Percentiles rank a stretch among this genome's conserved stretches.
Evolutionary conservation across 176 grass and related monocot genomes (phyloP).

Genomic region (Zizania latifolia): DNA sequence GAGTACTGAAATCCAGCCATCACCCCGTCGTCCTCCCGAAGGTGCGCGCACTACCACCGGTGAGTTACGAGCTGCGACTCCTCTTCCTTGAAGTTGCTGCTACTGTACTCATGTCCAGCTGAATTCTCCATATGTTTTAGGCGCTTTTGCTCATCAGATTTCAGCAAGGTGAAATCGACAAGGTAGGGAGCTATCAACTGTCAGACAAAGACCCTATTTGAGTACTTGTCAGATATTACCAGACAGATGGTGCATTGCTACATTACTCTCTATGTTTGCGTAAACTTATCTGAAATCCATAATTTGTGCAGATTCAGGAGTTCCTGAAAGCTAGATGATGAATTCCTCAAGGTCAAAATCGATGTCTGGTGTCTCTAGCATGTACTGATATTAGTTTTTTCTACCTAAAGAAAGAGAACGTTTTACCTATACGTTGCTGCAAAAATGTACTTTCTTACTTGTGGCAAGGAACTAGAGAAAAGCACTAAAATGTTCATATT

Average conservation of each 20-base stretch:
- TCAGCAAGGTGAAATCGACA: slow-evolving; percentile 61
- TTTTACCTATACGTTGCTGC: no score
- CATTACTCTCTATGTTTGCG: not conserved
- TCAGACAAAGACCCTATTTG: not conserved
- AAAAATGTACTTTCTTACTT: no score
- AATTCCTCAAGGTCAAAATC: slow-evolving; percentile 83
- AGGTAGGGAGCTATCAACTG: slow-evolving; percentile 27
- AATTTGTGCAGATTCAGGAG: slow-evolving; percentile 55
- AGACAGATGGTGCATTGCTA: not conserved
- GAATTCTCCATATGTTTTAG: slow-evolving; percentile 33
- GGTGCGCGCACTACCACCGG: slow-evolving; percentile 43
- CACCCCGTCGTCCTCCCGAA: slow-evolving; percentile 33
- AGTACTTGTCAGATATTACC: not conserved
- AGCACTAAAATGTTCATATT: no score
- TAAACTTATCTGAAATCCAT: not conserved
- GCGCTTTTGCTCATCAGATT: slow-evolving; percentile 77
- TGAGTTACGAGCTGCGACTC: slow-evolving; percentile 46
- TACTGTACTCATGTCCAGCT: not conserved
- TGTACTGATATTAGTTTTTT: not conserved
- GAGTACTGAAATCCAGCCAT: no score
- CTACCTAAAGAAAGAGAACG: no score
- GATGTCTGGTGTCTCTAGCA: not conserved
- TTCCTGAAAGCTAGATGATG: slow-evolving; percentile 80
- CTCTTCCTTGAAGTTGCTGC: not conserved
- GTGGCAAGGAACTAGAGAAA: no score